Evolutionary conservation across 2,329 filamentous ascomycete species (phyloP).

Genomic region (Alternaria dauci): DNA sequence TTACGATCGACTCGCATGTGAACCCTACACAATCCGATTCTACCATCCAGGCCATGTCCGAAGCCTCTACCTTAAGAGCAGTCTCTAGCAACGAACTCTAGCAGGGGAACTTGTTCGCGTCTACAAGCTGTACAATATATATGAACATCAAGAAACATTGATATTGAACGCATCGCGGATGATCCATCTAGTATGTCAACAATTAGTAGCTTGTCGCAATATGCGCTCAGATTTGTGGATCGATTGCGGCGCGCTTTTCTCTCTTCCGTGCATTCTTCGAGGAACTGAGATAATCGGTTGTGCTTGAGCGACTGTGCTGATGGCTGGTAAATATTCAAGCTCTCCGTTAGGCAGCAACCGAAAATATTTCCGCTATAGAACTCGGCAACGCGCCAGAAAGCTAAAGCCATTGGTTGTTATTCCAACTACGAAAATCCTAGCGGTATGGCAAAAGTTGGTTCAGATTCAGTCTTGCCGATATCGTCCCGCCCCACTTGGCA

Average conservation of each 20-base stretch:
- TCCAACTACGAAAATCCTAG: not conserved
- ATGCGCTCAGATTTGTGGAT: not conserved
- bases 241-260: not conserved
- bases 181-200: too few relatives aligned
- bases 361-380: not conserved
- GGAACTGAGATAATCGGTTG: not conserved
- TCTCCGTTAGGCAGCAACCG: not conserved
- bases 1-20: conserved; percentile 31
- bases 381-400: not conserved
- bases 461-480: not conserved
- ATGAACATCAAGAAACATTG: not conserved
- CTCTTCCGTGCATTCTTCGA: too few relatives aligned
- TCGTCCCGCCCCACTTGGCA: conserved; percentile 14
- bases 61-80: conserved; percentile 33
- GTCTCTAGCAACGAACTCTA: conserved; percentile 39
- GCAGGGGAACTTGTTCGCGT: not conserved
- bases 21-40: conserved; percentile 29
- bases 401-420: not conserved
- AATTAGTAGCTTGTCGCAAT: not conserved
- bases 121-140: not conserved
- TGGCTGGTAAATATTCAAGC: not conserved
- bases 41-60: conserved; percentile 21
- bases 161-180: not conserved
- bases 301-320: not conserved
- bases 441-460: not conserved